Base-by-base conservation (phyloP, 1,284 basidiomycete genomes). In the Ceratobasidium sp. region DNA sequence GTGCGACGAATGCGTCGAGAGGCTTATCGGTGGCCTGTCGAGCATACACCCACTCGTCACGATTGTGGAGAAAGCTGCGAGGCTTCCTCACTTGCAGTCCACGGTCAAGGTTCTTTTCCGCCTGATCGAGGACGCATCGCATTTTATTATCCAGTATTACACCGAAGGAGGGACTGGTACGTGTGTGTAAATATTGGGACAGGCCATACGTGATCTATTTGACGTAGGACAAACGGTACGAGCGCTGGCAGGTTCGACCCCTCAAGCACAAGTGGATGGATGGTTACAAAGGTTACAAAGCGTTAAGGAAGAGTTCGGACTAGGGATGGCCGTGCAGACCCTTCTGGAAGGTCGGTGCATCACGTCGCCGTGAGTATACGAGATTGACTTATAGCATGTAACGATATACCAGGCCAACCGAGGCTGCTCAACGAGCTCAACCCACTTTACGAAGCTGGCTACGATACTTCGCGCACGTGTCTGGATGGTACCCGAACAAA, bases 81-180 rank as follows among this genome's bases (percentile, higher is more conserved):
- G 18, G 25, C 18, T 36, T 0, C 30, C 28, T 14, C 16, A 8
- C 0, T 25, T 58, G 28, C 14, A 18, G 2, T 9, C 12, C 4
- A 36, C 54, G 2, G 14, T 58, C 18, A 14, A 9, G 25, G 28
- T 16, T 6, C 28, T 58, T 3, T 18, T 30, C 23, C n/a, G 25
- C 28, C 16, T 58, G n/a, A 58, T 58, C 36, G 54, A 58, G 21
- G 54, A 58, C 30, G 54, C 54, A 6, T 58, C 54, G 28, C 25
- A 7, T 14, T 58, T 58, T 4, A 25, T 58, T 5, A 58, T 18
- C 25, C n/a, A 36, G 2, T 58, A 58, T 21, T 4, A 36, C 4
- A 11, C 54, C 2, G 16, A 30, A n/a, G 36, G 36, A 0, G 54
- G 25, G 8, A 28, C 5, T 18, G 30, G 54, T 58, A 36, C 12